phyloP scores from a whole-genome alignment of 1,284 basidiomycete species.

The Afroboletus lepidellus region DNA sequence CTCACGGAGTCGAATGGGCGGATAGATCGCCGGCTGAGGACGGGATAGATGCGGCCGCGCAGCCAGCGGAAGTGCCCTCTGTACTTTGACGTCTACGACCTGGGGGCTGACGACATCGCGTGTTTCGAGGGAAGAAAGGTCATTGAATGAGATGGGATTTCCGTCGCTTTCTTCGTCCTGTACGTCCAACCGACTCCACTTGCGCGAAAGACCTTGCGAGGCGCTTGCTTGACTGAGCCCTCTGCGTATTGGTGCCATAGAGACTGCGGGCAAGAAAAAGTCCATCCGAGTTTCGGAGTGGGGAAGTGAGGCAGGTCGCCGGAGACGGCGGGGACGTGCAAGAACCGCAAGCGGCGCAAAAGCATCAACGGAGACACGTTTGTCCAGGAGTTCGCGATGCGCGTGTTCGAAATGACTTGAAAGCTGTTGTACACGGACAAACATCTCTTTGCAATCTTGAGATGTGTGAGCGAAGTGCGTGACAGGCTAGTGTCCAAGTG shows the following conservation, averaged over 20 bases:
- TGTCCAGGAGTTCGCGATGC: conserved; percentile 23
- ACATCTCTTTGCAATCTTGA: conserved; percentile 27
- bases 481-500: neutral
- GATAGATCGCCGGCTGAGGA: conserved; percentile 22
- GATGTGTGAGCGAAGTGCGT: neutral
- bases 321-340: conserved; percentile 18
- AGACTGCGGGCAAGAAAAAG: conserved; percentile 11
- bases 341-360: conserved; percentile 25
- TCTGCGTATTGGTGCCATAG: conserved; percentile 12
- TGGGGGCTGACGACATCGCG: neutral
- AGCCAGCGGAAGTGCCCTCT: neutral
- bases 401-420: conserved; percentile 23
- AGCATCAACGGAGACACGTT: conserved; percentile 7
- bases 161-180: conserved; percentile 24
- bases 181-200: conserved; percentile 31
- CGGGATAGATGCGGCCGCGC: conserved; percentile 19
- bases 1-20: conserved; percentile 11
- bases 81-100: conserved; percentile 19
- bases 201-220: conserved; percentile 25
- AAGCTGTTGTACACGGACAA: conserved; percentile 28
- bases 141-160: conserved; percentile 16
- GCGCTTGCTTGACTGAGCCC: conserved; percentile 12
- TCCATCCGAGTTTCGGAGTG: neutral
- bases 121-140: conserved; percentile 10
- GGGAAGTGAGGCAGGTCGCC: conserved; percentile 21